Evolutionary conservation across 306 rosid species (phyloP).

Genomic region (Cucumis sativus): DNA sequence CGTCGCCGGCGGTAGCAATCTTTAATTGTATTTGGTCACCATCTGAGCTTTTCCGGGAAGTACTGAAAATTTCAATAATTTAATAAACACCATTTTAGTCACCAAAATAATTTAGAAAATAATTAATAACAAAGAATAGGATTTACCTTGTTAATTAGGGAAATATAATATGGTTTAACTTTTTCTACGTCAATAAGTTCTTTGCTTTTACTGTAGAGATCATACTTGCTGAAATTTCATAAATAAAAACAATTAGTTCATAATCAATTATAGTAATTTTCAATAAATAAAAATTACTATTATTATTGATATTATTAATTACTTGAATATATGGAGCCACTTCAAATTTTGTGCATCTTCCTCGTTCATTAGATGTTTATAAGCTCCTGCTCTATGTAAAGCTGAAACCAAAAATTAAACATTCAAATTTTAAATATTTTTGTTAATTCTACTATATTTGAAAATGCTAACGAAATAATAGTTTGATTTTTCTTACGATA

Average conservation of each 20-base stretch:
- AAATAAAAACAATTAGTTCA: neutral
- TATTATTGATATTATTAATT: neutral
- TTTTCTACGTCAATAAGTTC: constrained; percentile 37
- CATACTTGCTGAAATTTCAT: constrained; percentile 51
- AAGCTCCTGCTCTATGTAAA: constrained; percentile 39
- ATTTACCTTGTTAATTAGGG: constrained; percentile 62
- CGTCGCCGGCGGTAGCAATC: neutral
- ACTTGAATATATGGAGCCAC: constrained; percentile 61
- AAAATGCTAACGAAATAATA: no score
- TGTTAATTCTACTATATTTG: no score
- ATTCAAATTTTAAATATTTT: neutral
- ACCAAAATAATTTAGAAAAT: neutral
- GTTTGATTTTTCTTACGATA: constrained; percentile 27
- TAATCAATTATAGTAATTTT: neutral
- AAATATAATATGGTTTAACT: constrained; percentile 64
- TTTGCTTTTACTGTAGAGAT: constrained; percentile 83
- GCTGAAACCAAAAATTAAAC: constrained; percentile 20
- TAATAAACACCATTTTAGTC: neutral
- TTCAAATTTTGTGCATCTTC: constrained; percentile 43
- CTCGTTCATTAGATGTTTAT: constrained; percentile 43
- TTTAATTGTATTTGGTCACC: neutral
- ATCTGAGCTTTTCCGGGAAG: constrained; percentile 6
- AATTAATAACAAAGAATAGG: neutral
- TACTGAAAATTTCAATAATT: constrained; percentile 1
- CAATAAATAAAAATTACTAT: no score